Conservation (phyloP, 768 basidiomycete genomes). For the Serendipita sp. region DNA sequence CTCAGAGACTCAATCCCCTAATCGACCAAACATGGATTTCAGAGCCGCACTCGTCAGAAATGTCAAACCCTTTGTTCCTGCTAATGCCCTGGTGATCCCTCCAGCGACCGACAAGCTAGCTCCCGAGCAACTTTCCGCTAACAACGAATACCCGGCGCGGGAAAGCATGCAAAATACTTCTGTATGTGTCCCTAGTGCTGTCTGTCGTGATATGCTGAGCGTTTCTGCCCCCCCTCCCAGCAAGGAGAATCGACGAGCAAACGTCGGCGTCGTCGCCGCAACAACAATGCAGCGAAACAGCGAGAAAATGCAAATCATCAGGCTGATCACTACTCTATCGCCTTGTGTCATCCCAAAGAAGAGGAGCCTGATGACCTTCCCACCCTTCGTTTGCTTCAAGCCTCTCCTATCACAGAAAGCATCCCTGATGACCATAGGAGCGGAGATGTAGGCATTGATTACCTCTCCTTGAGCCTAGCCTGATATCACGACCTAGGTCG, state of each 20-base stretch:
- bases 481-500: background rate
- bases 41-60: background rate
- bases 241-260: background rate
- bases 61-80: background rate
- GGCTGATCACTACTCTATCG: background rate
- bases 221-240: background rate
- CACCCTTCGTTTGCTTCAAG: background rate
- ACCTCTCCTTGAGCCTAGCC: background rate
- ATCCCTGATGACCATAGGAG: background rate
- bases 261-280: background rate
- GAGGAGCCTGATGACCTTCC: background rate
- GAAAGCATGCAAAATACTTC: background rate
- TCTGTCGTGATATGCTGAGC: background rate
- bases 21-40: background rate
- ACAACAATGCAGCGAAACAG: background rate
- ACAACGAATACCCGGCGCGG: background rate
- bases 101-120: too few relatives aligned
- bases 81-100: background rate
- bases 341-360: background rate
- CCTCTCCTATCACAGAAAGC: background rate
- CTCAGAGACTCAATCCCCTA: too few relatives aligned
- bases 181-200: background rate
- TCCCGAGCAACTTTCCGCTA: too few relatives aligned
- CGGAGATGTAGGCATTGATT: background rate
- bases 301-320: background rate